phyloP scores from a whole-genome alignment of 768 basidiomycete genomes.

The Lentinula edodes region DNA sequence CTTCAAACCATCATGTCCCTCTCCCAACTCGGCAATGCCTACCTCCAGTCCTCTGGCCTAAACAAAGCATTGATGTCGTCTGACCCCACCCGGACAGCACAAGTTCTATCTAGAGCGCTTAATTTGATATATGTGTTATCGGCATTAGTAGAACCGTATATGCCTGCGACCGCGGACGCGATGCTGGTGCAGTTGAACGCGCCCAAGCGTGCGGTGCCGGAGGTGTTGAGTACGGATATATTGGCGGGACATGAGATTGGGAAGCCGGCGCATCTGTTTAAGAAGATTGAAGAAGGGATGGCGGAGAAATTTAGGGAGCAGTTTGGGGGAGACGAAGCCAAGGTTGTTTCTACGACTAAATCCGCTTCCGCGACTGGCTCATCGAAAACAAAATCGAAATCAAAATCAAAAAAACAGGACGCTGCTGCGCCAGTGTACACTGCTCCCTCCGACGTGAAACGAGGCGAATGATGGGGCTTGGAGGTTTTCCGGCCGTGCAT shows the following conservation, averaged over 20 bases:
- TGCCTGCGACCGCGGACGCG: constrained; percentile 82
- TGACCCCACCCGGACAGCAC: constrained; percentile 81
- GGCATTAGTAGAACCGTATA: constrained; percentile 87
- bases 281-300: constrained; percentile 89
- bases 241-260: constrained; percentile 83
- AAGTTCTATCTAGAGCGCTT: constrained; percentile 83
- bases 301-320: constrained; percentile 73
- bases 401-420: too few species aligned
- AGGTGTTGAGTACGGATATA: constrained; percentile 71
- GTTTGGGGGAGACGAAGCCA: constrained; percentile 63
- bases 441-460: too few species aligned
- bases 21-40: constrained; percentile 85
- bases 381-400: too few species aligned
- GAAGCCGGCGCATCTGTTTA: constrained; percentile 86
- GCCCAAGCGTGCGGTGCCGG: constrained; percentile 75
- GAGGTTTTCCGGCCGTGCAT: too few species aligned
- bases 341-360: constrained; percentile 20
- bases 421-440: too few species aligned
- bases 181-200: constrained; percentile 89
- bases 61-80: constrained; percentile 84
- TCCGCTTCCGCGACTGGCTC: too few species aligned
- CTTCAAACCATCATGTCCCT: constrained; percentile 87
- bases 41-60: constrained; percentile 89
- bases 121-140: constrained; percentile 92
- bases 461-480: too few species aligned